These are phyloP conservation scores for Stagonosporopsis chrysanthemi DNA, from an alignment of 2,329 filamentous ascomycete species.

Conservation along the genomic window DNA sequence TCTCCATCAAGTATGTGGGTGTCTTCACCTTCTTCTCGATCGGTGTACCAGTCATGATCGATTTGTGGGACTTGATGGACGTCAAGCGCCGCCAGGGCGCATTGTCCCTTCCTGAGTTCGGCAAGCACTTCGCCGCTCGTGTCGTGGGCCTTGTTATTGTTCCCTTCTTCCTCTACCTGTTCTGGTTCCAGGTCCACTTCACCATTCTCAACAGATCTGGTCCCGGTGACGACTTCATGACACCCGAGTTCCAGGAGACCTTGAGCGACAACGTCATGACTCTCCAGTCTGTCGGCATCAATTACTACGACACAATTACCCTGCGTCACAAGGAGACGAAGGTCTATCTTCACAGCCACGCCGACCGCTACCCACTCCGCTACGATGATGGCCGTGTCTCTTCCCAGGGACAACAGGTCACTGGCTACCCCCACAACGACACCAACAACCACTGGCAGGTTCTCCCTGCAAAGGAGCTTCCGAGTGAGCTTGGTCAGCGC, in stretches of 20 bases:
- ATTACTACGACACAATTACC: constrained; percentile 89
- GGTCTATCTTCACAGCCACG: constrained; percentile 92
- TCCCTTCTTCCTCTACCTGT: constrained; percentile 96
- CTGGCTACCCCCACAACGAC: constrained; percentile 96
- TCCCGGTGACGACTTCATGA: constrained; percentile 98
- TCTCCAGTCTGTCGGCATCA: constrained; percentile 81
- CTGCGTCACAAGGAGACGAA: constrained; percentile 98
- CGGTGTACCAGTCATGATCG: constrained; percentile 89
- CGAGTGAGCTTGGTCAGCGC: constrained; percentile 65
- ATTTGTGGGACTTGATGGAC: constrained; percentile 93
- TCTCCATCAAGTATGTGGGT: constrained; percentile 98
- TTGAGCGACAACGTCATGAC: constrained; percentile 94
- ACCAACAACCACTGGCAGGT: constrained; percentile 99
- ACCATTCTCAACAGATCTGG: constrained; percentile 86
- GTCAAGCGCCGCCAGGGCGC: constrained; percentile 83
- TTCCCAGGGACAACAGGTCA: constrained; percentile 95
- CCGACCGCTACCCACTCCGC: constrained; percentile 85
- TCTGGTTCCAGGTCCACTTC: constrained; percentile 99
- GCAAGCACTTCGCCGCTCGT: constrained; percentile 88
- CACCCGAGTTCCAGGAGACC: constrained; percentile 96
- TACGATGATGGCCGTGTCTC: constrained; percentile 98
- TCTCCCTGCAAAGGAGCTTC: constrained; percentile 65
- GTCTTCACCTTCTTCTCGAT: constrained; percentile 97
- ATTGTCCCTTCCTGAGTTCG: constrained; percentile 80
- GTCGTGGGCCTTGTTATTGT: constrained; percentile 86